phyloP scores from a whole-genome alignment of 2,329 filamentous ascomycete genomes.

The Verticillium isaacii region DNA sequence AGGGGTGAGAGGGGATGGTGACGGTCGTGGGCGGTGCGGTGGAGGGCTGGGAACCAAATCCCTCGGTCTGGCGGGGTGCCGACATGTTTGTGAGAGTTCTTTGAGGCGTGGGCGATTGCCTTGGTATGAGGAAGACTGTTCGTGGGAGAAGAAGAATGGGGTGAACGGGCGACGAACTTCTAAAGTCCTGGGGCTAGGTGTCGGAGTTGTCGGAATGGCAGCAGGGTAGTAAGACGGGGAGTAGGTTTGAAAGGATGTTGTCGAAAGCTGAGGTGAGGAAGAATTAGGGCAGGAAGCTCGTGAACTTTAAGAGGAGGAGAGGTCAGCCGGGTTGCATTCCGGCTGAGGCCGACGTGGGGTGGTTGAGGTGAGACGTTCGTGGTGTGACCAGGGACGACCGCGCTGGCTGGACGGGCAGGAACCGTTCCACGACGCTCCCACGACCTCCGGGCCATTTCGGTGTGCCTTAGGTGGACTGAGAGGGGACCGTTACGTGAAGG shows the following conservation, averaged over 20 bases:
- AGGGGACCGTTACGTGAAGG: background rate
- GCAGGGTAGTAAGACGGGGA: background rate
- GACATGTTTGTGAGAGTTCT: background rate
- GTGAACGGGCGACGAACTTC: background rate
- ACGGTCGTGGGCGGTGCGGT: constrained; percentile 2
- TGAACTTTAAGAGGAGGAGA: background rate
- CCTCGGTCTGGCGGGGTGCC: background rate
- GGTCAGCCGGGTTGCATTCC: background rate
- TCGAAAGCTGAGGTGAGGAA: background rate
- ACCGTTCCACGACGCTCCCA: background rate
- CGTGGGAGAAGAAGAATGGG: background rate
- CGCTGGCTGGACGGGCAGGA: background rate
- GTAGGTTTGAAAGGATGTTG: background rate
- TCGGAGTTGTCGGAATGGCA: background rate
- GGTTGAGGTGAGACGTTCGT: background rate
- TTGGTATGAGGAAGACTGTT: background rate
- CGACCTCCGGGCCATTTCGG: background rate
- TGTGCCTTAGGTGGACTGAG: background rate
- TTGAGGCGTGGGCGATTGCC: background rate
- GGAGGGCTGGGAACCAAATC: background rate
- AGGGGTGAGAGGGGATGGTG: constrained; percentile 9
- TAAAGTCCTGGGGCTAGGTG: background rate
- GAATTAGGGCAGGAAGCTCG: background rate
- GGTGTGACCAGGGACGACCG: background rate
- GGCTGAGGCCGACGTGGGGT: background rate